Evolutionary conservation across 2,329 filamentous ascomycete genomes (phyloP).

Genomic region (Aspergillus amoenus): DNA sequence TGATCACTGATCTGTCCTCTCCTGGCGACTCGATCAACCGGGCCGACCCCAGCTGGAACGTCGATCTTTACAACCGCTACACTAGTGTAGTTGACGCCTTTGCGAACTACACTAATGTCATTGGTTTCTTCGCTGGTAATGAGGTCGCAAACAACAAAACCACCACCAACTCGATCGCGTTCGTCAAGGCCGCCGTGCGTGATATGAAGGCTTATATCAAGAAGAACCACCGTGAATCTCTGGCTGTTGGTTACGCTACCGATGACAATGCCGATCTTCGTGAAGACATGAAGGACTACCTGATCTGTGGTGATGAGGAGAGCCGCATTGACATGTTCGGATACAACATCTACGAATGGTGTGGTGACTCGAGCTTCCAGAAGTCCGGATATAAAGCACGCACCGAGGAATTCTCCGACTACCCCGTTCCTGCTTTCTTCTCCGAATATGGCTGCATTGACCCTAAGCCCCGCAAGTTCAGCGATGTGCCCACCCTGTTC

Average conservation of each 20-base stretch:
- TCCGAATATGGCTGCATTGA: conserved; percentile 97
- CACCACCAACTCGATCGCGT: conserved; percentile 89
- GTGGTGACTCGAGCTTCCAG: conserved; percentile 75
- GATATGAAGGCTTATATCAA: conserved; percentile 96
- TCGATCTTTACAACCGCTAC: conserved; percentile 76
- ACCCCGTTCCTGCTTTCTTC: conserved; percentile 95
- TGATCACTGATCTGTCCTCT: conserved; percentile 86
- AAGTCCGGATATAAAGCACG: conserved; percentile 78
- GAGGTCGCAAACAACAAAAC: conserved; percentile 87
- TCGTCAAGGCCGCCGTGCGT: conserved; percentile 95
- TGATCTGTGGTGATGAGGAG: conserved; percentile 75
- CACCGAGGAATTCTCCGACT: conserved; percentile 81
- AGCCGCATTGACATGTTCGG: conserved; percentile 93
- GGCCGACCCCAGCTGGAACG: conserved; percentile 74
- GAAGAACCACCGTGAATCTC: conserved; percentile 67
- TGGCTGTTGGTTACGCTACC: conserved; percentile 94
- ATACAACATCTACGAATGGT: conserved; percentile 99
- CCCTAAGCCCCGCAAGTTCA: conserved; percentile 70
- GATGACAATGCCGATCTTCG: conserved; percentile 88
- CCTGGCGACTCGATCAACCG: conserved; percentile 84
- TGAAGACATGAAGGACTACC: conserved; percentile 80
- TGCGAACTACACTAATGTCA: conserved; percentile 79
- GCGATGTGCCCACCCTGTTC: conserved; percentile 82
- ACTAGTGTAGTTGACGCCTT: conserved; percentile 78
- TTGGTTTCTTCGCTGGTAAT: conserved; percentile 98